These are phyloP conservation scores for Sporothrix luriei DNA, from an alignment of 2,329 filamentous ascomycete genomes.

Conservation along the genomic window DNA sequence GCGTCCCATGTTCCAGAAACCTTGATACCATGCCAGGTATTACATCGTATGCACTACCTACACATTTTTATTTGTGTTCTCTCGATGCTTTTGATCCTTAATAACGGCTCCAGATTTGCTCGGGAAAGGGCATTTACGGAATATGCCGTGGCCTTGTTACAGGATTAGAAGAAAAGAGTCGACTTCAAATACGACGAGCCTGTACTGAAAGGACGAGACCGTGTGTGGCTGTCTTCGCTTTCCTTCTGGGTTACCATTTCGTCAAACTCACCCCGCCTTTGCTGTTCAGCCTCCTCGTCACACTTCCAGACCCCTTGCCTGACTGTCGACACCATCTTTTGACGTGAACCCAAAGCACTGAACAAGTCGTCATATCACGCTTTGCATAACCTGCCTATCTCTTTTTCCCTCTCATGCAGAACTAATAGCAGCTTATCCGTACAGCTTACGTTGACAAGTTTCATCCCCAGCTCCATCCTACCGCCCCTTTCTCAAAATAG, in stretches of 20 bases:
- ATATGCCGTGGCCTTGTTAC: constrained; percentile 29
- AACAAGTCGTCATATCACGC: not conserved
- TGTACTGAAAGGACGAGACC: not conserved
- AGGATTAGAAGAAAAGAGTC: not conserved
- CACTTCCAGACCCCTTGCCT: constrained; percentile 11
- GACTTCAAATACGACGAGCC: not conserved
- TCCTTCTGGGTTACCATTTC: not conserved
- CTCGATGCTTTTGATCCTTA: not conserved
- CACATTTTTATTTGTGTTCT: not conserved
- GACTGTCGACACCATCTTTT: constrained; percentile 1
- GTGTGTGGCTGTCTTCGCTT: not conserved
- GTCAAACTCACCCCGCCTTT: not conserved
- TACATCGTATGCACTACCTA: not conserved
- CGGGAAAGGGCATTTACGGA: constrained; percentile 2
- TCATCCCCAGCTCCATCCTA: not conserved
- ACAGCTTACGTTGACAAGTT: not conserved
- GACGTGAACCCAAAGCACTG: not conserved
- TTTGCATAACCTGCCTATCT: not conserved
- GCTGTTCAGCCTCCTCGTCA: not conserved
- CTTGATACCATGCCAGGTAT: not conserved
- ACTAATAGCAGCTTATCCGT: not conserved
- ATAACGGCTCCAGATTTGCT: not conserved
- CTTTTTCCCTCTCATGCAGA: constrained; percentile 1
- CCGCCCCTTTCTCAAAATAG: not conserved
- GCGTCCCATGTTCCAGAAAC: not conserved